A percentile compares a stretch with the other conserved stretches of the same genome.
Conservation (phyloP, 768 basidiomycete genomes). For the Hericium alpestre region DNA sequence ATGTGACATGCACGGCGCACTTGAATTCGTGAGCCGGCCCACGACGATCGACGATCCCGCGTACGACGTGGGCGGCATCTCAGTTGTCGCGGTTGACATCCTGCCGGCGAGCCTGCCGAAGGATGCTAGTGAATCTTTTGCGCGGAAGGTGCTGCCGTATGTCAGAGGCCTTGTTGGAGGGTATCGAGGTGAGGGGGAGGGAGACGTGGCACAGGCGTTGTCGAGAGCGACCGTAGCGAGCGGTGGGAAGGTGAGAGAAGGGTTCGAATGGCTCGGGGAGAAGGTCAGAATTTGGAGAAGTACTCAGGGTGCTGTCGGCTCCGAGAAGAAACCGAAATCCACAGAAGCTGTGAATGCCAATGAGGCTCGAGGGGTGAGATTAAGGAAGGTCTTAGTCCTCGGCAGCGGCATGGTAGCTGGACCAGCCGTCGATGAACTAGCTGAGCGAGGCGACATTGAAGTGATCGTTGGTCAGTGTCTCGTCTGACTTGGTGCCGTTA, state of each 20-base stretch:
- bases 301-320: background rate
- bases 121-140: slow-evolving; percentile 76
- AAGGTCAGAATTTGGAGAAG: slow-evolving; percentile 36
- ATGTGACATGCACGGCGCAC: slow-evolving; percentile 84
- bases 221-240: slow-evolving; percentile 62
- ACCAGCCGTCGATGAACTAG: slow-evolving; percentile 72
- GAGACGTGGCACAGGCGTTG: slow-evolving; percentile 33
- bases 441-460: slow-evolving; percentile 48
- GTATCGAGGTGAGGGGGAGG: slow-evolving; percentile 22
- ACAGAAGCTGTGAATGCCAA: background rate
- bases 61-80: slow-evolving; percentile 53
- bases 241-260: slow-evolving; percentile 40
- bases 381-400: slow-evolving; percentile 67
- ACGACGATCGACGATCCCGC: slow-evolving; percentile 74
- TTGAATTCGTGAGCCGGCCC: slow-evolving; percentile 69
- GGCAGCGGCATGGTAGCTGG: slow-evolving; percentile 96
- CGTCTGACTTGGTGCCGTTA: background rate
- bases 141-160: slow-evolving; percentile 54
- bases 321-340: background rate
- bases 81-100: slow-evolving; percentile 87
- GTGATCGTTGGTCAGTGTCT: slow-evolving; percentile 62
- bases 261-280: slow-evolving; percentile 49
- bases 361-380: slow-evolving; percentile 16
- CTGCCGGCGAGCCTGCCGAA: slow-evolving; percentile 75
- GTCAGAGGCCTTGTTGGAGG: slow-evolving; percentile 42